These are phyloP conservation scores for Curvularia lunata DNA, from an alignment of 2,329 filamentous ascomycete genomes.

Conservation along the genomic window DNA sequence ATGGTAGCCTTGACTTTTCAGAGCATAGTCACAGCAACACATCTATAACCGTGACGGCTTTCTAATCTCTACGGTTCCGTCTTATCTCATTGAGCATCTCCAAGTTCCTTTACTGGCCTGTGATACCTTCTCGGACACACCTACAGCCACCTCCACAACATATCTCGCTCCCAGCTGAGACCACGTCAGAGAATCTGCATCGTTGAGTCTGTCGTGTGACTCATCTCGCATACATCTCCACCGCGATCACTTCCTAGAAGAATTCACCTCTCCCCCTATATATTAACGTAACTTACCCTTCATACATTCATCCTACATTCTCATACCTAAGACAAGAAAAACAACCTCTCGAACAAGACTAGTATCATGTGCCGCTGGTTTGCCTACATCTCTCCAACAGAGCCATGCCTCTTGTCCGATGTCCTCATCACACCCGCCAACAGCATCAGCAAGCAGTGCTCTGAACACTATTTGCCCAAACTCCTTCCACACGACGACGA, in stretches of 20 bases:
- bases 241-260: neutral
- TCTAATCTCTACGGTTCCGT: neutral
- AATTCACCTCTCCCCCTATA: neutral
- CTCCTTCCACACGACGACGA: slow-evolving; percentile 55
- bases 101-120: neutral
- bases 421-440: slow-evolving; percentile 57
- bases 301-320: fast-evolving
- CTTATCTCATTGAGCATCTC: slow-evolving; percentile 3
- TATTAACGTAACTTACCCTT: neutral
- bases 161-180: slow-evolving; percentile 4
- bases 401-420: slow-evolving; percentile 62
- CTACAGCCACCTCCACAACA: neutral
- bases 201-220: slow-evolving; percentile 3
- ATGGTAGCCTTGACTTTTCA: neutral
- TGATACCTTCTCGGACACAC: slow-evolving; percentile 7
- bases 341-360: no score
- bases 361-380: slow-evolving; percentile 60
- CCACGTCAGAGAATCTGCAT: slow-evolving; percentile 10
- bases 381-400: slow-evolving; percentile 60
- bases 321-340: neutral
- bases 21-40: slow-evolving; percentile 4
- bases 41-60: neutral
- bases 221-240: neutral
- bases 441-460: slow-evolving; percentile 46
- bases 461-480: slow-evolving; percentile 61